Evolutionary conservation across 768 basidiomycete genomes (phyloP), one percentile per base, ranked within the genome.

Genomic region (Boletus insuetus): DNA sequence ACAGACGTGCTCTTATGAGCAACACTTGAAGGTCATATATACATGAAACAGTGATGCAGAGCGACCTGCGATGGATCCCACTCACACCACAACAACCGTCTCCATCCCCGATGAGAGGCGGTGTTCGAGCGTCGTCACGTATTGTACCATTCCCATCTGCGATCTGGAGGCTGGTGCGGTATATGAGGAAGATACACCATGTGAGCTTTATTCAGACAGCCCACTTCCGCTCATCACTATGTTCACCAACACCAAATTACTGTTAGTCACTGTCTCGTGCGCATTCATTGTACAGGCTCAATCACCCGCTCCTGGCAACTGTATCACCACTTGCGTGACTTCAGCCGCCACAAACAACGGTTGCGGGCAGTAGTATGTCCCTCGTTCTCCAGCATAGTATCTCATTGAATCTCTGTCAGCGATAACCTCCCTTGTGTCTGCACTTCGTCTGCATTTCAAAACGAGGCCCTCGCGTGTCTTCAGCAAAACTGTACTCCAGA

Each of bases 401-500:
- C 16, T 12, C 3, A 4, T 39, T 58, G 9, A 50, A 40, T 12
- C 7, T 9, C 19, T 9, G 10, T 43, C 34, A 80, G 80, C 61
- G 60, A 74, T 13, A 62, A 80, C 61, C 0, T 75, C 17, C 0
- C 52, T 0, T 81, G 79, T 48, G 58, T 77, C 20, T 81, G 79
- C 66, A 61, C 70, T 4, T 75, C 68, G 49, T 14, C 52, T 1
- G 45, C 54, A 2, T 81, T 77, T 75, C 77, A 79, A 54, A 0
- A 2, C 3, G 64, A 64, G 1, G 74, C 73, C 2, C 11, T 2
- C 1, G 2, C 34, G 6, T 81, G 79, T 60, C 66, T 81, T 20
- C 2, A 39, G 22, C n/a, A 55, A 1, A 70, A 60, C 41, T 81
- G 79, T 56, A 62, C 73, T 0, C 0, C 68, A 0, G 49, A 49